These are phyloP conservation scores for Loxodes magnus DNA, from an alignment of 73 alveolate genomes.

Conservation along the genomic window DNA sequence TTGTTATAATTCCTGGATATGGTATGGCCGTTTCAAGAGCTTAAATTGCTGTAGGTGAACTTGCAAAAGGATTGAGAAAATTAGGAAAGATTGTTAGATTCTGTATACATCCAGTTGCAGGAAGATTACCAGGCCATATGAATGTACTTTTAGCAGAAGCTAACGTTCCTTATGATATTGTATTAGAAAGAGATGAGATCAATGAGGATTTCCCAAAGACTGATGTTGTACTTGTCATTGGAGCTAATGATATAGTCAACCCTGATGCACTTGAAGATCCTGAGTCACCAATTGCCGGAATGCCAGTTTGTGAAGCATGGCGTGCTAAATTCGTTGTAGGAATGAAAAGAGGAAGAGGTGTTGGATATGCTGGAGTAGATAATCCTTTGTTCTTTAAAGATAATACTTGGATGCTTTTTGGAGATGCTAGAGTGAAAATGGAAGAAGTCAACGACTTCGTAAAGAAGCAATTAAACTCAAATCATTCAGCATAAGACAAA, in stretches of 20 bases:
- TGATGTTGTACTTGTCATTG: constrained; percentile 40
- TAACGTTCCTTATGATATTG: constrained; percentile 38
- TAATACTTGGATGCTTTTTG: constrained; percentile 19
- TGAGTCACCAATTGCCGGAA: constrained; percentile 30
- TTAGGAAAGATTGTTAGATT: constrained; percentile 27
- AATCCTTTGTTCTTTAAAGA: constrained; percentile 42
- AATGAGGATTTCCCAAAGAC: constrained; percentile 32
- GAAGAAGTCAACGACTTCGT: constrained; percentile 19
- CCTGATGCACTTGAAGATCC: constrained; percentile 48
- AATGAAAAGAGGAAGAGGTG: constrained; percentile 29
- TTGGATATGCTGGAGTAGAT: constrained; percentile 51
- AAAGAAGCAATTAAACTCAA: neutral
- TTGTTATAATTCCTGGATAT: constrained; percentile 50
- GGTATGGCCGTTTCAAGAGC: constrained; percentile 56
- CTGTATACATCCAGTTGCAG: constrained; percentile 78
- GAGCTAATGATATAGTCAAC: constrained; percentile 68
- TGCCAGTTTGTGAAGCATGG: constrained; percentile 74
- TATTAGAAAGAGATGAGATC: constrained; percentile 69
- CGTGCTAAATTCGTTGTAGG: constrained; percentile 41
- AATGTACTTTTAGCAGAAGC: constrained; percentile 73
- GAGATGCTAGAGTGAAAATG: constrained; percentile 29
- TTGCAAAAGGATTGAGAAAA: neutral
- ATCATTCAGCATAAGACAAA: constrained; percentile 24
- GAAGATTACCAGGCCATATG: constrained; percentile 78
- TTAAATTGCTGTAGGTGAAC: neutral